These are phyloP conservation scores for Ceratobasidium theobromae DNA, from an alignment of 1,284 basidiomycete genomes.

Conservation along the genomic window DNA sequence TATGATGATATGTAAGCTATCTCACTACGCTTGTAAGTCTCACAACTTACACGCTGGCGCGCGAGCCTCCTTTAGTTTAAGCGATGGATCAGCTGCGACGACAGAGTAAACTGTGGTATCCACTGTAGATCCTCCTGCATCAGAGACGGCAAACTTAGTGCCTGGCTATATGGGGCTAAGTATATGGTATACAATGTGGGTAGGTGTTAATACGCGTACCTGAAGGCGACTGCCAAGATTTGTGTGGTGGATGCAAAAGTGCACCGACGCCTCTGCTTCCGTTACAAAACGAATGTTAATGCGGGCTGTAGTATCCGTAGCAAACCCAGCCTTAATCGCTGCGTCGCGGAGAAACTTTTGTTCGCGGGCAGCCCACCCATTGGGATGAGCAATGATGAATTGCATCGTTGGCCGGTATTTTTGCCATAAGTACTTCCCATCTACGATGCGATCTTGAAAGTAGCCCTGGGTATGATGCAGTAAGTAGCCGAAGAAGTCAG, in stretches of 20 bases:
- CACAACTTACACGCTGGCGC: slow-evolving; percentile 19
- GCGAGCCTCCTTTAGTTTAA: slow-evolving; percentile 11
- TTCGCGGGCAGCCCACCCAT: slow-evolving; percentile 25
- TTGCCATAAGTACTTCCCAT: slow-evolving; percentile 11
- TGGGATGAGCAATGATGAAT: slow-evolving; percentile 30
- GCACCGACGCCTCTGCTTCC: slow-evolving; percentile 31
- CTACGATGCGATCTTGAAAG: slow-evolving; percentile 13
- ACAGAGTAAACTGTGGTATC: slow-evolving; percentile 34
- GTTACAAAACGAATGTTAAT: neutral
- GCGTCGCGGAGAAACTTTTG: slow-evolving; percentile 22
- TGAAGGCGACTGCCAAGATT: neutral
- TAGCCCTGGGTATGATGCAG: slow-evolving; percentile 5
- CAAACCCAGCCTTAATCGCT: neutral
- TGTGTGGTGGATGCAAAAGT: slow-evolving; percentile 30
- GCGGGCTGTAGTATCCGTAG: neutral
- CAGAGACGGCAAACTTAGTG: slow-evolving; percentile 27
- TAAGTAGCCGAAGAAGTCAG: slow-evolving; percentile 21
- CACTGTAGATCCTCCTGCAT: slow-evolving; percentile 36
- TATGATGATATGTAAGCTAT: neutral
- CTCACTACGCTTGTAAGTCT: neutral
- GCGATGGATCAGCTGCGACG: neutral
- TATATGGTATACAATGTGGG: neutral
- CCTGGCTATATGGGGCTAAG: neutral
- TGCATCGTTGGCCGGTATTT: neutral
- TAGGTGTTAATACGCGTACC: neutral